A percentile compares a stretch with the other conserved stretches of the same genome.
These are phyloP conservation scores for Backusella liffmaniae DNA, from an alignment of 192 early-diverging fungal species.

Conservation along the genomic window DNA sequence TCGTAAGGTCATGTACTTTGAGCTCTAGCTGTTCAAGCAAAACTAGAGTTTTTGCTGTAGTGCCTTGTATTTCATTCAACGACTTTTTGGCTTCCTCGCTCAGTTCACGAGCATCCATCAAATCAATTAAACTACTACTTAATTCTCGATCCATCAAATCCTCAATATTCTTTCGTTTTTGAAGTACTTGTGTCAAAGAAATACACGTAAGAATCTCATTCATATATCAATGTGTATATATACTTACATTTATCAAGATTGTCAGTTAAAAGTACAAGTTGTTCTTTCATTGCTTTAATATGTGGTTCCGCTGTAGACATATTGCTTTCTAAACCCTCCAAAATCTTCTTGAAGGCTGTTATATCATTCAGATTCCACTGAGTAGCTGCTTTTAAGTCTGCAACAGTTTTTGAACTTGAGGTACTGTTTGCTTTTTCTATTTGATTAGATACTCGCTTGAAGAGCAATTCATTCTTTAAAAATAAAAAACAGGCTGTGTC, in stretches of 20 bases:
- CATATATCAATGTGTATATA: not conserved
- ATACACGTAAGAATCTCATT: not conserved
- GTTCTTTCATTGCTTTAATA: not conserved
- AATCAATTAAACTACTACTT: not conserved
- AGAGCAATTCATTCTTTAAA: not conserved
- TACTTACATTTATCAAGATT: conserved; percentile 14
- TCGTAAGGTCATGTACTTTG: conserved; percentile 7
- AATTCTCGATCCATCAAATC: not conserved
- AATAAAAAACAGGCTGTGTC: not conserved
- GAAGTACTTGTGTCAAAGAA: not conserved
- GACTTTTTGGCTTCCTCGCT: not conserved
- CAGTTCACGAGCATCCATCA: conserved; percentile 5
- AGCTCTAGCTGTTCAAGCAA: not conserved
- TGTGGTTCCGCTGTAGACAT: not conserved
- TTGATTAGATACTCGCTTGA: not conserved
- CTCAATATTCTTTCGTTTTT: conserved; percentile 6
- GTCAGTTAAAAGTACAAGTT: not conserved
- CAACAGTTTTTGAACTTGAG: not conserved
- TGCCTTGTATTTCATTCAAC: not conserved
- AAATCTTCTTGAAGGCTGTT: not conserved
- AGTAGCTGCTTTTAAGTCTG: not conserved
- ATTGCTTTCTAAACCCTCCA: not conserved
- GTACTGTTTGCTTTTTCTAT: not conserved
- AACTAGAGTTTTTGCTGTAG: not conserved
- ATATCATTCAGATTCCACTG: conserved; percentile 4